Conservation (phyloP, 768 basidiomycete genomes). For the Astraeus odoratus region DNA sequence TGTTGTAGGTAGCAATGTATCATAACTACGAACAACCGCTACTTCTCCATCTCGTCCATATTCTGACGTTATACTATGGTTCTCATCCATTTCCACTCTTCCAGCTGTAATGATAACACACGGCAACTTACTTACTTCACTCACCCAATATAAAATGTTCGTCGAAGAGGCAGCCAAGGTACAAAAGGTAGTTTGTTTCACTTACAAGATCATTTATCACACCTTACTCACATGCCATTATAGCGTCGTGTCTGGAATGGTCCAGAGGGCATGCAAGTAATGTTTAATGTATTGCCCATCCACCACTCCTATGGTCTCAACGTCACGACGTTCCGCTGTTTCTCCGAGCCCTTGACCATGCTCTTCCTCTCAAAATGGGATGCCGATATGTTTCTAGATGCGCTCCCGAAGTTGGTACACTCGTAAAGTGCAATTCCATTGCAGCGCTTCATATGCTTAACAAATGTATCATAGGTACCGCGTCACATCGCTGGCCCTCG, state of each 20-base stretch:
- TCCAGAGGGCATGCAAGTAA: conserved; percentile 40
- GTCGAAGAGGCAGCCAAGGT: conserved; percentile 27
- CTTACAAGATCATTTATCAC: too few relatives aligned
- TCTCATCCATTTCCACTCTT: neutral
- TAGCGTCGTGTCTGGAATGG: conserved; percentile 35
- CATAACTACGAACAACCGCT: too few relatives aligned
- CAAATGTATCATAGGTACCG: conserved; percentile 38
- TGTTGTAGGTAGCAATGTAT: too few relatives aligned
- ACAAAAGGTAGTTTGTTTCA: conserved; percentile 29
- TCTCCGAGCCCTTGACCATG: conserved; percentile 39
- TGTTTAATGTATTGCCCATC: conserved; percentile 57
- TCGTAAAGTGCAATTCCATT: neutral
- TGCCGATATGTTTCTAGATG: conserved; percentile 39
- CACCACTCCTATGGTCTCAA: conserved; percentile 66
- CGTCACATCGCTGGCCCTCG: conserved; percentile 41
- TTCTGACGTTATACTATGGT: neutral
- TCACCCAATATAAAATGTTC: conserved; percentile 33
- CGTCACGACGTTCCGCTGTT: conserved; percentile 39
- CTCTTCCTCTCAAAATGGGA: conserved; percentile 61
- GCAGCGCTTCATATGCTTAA: neutral
- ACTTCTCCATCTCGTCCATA: neutral
- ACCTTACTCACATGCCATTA: neutral
- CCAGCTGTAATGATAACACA: conserved; percentile 71
- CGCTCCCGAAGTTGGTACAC: conserved; percentile 49
- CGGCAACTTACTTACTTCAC: conserved; percentile 46